phyloP scores from a whole-genome alignment of 176 grass and related monocot species.

The Oryza meridionalis region DNA sequence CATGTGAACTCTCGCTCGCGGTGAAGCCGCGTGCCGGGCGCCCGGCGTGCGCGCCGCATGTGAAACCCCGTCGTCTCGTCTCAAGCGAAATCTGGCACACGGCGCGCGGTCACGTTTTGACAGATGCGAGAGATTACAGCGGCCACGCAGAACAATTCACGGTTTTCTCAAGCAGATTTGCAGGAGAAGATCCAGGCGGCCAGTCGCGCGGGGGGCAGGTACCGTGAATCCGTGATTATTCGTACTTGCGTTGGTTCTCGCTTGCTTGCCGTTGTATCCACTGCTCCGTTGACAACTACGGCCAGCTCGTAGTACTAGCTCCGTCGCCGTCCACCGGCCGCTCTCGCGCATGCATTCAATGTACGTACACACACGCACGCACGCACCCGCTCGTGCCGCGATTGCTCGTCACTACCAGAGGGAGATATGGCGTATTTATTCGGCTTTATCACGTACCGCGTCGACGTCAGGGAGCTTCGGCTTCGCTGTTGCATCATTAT shows the following conservation, averaged over 20 bases:
- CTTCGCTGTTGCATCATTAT: constrained; percentile 1
- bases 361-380: not conserved
- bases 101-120: not conserved
- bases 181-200: too few species aligned
- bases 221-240: not conserved
- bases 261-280: constrained; percentile 52
- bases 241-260: not conserved
- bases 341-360: not conserved
- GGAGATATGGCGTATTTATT: constrained; percentile 22
- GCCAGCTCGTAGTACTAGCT: not conserved
- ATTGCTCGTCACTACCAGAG: constrained; percentile 18
- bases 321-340: not conserved
- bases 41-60: constrained; percentile 18
- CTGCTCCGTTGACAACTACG: constrained; percentile 40
- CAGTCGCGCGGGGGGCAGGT: not conserved
- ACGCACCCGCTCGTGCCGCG: not conserved
- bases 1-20: not conserved
- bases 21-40: not conserved
- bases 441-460: constrained; percentile 14
- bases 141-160: not conserved
- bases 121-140: not conserved
- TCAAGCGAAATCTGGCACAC: not conserved
- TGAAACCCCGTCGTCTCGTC: not conserved
- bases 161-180: not conserved
- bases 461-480: constrained; percentile 16